These are phyloP conservation scores for Rhazya stricta DNA, from an alignment of 257 asterid genomes.

Conservation along the genomic window DNA sequence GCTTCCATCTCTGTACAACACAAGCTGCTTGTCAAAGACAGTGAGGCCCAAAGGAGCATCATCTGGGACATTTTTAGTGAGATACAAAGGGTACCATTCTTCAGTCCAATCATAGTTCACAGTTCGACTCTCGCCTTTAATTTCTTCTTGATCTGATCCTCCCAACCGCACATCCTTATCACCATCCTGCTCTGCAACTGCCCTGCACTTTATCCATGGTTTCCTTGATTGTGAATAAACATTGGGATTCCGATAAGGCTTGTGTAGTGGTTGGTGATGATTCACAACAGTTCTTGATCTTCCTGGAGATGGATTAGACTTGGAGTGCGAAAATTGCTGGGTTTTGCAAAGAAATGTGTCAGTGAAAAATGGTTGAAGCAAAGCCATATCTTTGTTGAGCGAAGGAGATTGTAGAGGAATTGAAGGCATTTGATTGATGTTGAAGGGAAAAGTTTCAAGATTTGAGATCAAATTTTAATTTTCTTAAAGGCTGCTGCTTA, in stretches of 20 bases:
- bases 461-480: background rate
- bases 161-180: constrained; percentile 28
- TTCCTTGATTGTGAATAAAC: background rate
- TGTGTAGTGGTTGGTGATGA: constrained; percentile 1
- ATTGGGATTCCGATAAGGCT: background rate
- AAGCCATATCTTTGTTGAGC: constrained; percentile 19
- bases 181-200: constrained; percentile 9
- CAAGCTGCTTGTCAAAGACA: constrained; percentile 83
- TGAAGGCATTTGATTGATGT: background rate
- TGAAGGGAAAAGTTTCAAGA: background rate
- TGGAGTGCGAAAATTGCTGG: background rate
- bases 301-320: background rate
- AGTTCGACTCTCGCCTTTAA: constrained; percentile 25
- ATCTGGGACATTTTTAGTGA: constrained; percentile 74
- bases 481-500: constrained; percentile 14
- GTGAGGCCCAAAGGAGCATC: constrained; percentile 92
- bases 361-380: constrained; percentile 19
- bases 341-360: constrained; percentile 7
- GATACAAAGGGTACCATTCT: constrained; percentile 92
- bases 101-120: constrained; percentile 77
- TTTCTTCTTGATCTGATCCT: constrained; percentile 38
- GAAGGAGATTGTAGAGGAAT: background rate
- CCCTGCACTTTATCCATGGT: constrained; percentile 1
- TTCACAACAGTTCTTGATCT: background rate
- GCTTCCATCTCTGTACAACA: constrained; percentile 61